phyloP scores from a whole-genome alignment of 2,329 filamentous ascomycete species.

The Colletotrichum agaves region DNA sequence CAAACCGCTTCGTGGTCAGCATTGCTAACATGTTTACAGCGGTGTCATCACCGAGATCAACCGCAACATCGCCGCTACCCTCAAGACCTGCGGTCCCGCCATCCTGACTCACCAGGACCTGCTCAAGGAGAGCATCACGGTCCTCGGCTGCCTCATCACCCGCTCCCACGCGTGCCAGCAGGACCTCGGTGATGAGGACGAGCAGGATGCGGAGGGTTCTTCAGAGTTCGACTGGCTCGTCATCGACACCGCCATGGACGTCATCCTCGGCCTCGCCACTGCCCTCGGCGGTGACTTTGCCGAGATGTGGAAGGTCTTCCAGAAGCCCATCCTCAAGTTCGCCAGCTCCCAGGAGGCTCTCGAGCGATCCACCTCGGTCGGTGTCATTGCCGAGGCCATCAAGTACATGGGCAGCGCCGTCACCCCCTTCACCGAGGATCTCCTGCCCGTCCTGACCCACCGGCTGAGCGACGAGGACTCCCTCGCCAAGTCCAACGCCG shows the following conservation, averaged over 20 bases:
- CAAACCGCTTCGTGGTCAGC: slow-evolving; percentile 36
- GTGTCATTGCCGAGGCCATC: slow-evolving; percentile 90
- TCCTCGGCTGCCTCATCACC: slow-evolving; percentile 82
- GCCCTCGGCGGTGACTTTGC: slow-evolving; percentile 84
- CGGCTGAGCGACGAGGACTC: slow-evolving; percentile 89
- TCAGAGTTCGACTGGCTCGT: slow-evolving; percentile 99
- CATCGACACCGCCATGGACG: slow-evolving; percentile 92
- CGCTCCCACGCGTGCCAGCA: slow-evolving; percentile 94
- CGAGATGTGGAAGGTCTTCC: slow-evolving; percentile 95
- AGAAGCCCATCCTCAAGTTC: slow-evolving; percentile 90
- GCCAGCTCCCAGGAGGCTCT: slow-evolving; percentile 86
- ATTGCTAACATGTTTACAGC: slow-evolving; percentile 65
- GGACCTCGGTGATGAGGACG: slow-evolving; percentile 84
- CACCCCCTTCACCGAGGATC: slow-evolving; percentile 79
- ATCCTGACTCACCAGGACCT: slow-evolving; percentile 79
- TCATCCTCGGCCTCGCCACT: slow-evolving; percentile 83
- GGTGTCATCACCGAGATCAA: slow-evolving; percentile 94
- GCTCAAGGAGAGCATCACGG: slow-evolving; percentile 79
- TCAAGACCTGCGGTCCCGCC: slow-evolving; percentile 90
- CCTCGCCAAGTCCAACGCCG: slow-evolving; percentile 94
- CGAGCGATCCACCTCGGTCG: slow-evolving; percentile 90
- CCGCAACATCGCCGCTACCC: slow-evolving; percentile 87
- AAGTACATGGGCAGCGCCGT: slow-evolving; percentile 85
- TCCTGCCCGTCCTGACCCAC: slow-evolving; percentile 85
- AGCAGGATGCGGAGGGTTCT: slow-evolving; percentile 78